These are phyloP conservation scores for Fraxinus velutina DNA, from an alignment of 305 asterid genomes.

Conservation along the genomic window DNA sequence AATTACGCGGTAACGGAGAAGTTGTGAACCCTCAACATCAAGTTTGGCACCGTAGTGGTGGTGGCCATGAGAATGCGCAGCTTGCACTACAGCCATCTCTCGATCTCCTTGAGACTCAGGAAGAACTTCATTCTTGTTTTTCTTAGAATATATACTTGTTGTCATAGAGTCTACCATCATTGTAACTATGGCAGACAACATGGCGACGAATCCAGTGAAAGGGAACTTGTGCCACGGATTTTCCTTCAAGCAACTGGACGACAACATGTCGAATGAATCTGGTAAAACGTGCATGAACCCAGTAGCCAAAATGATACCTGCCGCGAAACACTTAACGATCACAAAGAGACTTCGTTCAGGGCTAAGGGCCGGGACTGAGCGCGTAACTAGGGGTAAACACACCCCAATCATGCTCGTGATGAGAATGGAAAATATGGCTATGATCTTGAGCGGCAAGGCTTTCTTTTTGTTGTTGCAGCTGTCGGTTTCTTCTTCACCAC, in stretches of 20 bases:
- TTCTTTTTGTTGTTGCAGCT: slow-evolving; percentile 46
- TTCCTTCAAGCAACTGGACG: slow-evolving; percentile 50
- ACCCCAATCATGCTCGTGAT: slow-evolving; percentile 69
- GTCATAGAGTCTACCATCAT: slow-evolving; percentile 63
- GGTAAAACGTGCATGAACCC: slow-evolving; percentile 81
- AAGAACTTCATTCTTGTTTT: slow-evolving; percentile 28
- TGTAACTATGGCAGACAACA: slow-evolving; percentile 64
- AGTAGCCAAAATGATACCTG: slow-evolving; percentile 65
- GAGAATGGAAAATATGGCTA: slow-evolving; percentile 52
- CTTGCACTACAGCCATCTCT: slow-evolving; percentile 27
- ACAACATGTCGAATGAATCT: slow-evolving; percentile 61
- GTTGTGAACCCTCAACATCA: slow-evolving; percentile 30
- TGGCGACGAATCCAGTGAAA: slow-evolving; percentile 62
- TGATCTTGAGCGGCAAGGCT: slow-evolving; percentile 54
- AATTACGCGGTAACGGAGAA: slow-evolving; percentile 56
- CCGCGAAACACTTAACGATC: slow-evolving; percentile 59
- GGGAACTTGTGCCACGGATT: slow-evolving; percentile 71
- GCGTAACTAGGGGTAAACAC: slow-evolving; percentile 40
- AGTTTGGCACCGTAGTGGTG: slow-evolving; percentile 33
- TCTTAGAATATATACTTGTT: slow-evolving; percentile 48
- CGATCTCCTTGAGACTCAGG: slow-evolving; percentile 7
- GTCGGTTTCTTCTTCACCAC: slow-evolving; percentile 28
- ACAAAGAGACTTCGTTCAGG: slow-evolving; percentile 50
- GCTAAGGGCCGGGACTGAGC: slow-evolving; percentile 51
- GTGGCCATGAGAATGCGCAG: slow-evolving; percentile 31